Percentiles rank a stretch among this genome's conserved stretches.
Evolutionary conservation across 371 early-diverging fungal species (phyloP).

Genomic region (Apophysomyces variabilis): DNA sequence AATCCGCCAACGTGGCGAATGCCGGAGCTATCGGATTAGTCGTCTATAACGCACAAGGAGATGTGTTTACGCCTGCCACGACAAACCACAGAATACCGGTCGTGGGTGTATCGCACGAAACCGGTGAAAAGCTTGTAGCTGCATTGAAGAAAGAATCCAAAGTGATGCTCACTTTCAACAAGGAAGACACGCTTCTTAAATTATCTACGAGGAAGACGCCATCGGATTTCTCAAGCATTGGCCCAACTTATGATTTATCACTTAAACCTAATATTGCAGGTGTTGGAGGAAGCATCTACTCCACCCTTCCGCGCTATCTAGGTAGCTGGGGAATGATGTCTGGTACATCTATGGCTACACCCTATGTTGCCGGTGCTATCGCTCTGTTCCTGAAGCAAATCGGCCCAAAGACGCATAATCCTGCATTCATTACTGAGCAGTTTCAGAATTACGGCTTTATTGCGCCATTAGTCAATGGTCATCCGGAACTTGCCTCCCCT

Average conservation of each 20-base stretch:
- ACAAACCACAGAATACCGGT: constrained; percentile 34
- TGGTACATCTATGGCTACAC: constrained; percentile 71
- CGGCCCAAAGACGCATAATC: constrained; percentile 27
- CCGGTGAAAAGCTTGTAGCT: constrained; percentile 28
- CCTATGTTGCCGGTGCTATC: constrained; percentile 70
- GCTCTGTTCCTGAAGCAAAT: constrained; percentile 59
- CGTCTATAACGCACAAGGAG: constrained; percentile 40
- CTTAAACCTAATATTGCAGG: constrained; percentile 65
- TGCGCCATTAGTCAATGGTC: constrained; percentile 24
- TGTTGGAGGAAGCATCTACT: constrained; percentile 71
- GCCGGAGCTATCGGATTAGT: constrained; percentile 60
- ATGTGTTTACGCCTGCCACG: constrained; percentile 18
- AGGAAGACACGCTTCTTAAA: constrained; percentile 15
- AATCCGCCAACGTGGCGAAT: constrained; percentile 44
- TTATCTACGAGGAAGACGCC: constrained; percentile 38
- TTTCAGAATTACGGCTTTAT: constrained; percentile 59
- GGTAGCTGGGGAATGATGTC: constrained; percentile 57
- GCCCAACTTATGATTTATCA: constrained; percentile 36
- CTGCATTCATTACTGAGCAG: constrained; percentile 30
- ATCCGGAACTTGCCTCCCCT: constrained; percentile 30
- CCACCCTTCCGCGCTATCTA: constrained; percentile 56
- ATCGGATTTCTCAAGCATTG: constrained; percentile 49
- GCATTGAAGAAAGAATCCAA: constrained; percentile 20
- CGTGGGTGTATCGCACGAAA: constrained; percentile 32
- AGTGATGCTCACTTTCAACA: constrained; percentile 18